Evolutionary conservation across 2,329 filamentous ascomycete species (phyloP).

Genomic region (Aspergillus persii): DNA sequence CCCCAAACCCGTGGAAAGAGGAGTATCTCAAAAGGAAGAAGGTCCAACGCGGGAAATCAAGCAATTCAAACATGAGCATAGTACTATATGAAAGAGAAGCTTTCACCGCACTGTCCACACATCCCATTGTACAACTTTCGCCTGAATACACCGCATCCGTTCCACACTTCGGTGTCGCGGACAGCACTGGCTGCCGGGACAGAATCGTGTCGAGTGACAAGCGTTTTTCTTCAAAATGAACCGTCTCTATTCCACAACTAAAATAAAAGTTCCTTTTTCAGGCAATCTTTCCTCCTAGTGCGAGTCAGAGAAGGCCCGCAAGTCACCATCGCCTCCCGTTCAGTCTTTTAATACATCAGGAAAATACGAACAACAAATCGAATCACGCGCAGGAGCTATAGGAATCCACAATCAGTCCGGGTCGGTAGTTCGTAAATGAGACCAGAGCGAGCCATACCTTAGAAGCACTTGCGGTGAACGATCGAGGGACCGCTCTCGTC

Average conservation of each 20-base stretch:
- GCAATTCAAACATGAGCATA: slow-evolving; percentile 23
- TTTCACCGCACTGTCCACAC: slow-evolving; percentile 21
- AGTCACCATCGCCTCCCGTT: slow-evolving; percentile 37
- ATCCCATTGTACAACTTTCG: slow-evolving; percentile 20
- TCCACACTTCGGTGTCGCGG: slow-evolving; percentile 7
- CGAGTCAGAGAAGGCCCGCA: slow-evolving; percentile 38
- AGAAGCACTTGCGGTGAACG: slow-evolving; percentile 99
- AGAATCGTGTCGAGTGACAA: slow-evolving; percentile 20
- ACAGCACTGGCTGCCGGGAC: slow-evolving; percentile 18
- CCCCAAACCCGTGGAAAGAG: slow-evolving; percentile 13
- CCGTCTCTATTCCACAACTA: slow-evolving; percentile 41
- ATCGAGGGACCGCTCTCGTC: slow-evolving; percentile 99
- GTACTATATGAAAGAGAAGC: slow-evolving; percentile 24
- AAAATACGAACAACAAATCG: slow-evolving; percentile 39
- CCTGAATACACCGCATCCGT: slow-evolving; percentile 15
- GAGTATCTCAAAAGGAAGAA: slow-evolving; percentile 13
- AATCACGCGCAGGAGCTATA: slow-evolving; percentile 27
- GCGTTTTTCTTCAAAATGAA: slow-evolving; percentile 22
- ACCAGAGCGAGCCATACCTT: slow-evolving; percentile 55
- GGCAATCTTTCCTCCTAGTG: slow-evolving; percentile 40
- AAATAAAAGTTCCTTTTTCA: slow-evolving; percentile 41
- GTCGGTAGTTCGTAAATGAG: too few relatives aligned
- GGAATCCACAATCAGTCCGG: background rate
- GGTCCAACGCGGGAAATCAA: slow-evolving; percentile 23
- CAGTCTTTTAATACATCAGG: slow-evolving; percentile 44